Percentiles rank a stretch among this genome's conserved stretches.
phyloP scores from a whole-genome alignment of 495 filamentous ascomycete species.

The Penicillium crystallinum region DNA sequence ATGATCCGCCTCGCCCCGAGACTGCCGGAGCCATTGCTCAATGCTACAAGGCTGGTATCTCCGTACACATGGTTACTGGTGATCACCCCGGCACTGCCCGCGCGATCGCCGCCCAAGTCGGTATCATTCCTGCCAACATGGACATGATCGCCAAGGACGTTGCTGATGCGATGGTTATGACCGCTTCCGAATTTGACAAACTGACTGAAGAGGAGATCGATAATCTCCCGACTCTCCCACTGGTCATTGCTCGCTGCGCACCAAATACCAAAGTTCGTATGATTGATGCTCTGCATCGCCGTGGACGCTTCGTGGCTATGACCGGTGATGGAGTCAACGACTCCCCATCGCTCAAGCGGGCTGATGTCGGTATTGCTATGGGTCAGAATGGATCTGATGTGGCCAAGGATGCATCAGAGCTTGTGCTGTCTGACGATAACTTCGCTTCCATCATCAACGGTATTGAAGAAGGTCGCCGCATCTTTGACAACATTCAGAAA shows the following conservation, averaged over 20 bases:
- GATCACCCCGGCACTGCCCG: conserved; percentile 62
- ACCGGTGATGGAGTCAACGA: conserved; percentile 92
- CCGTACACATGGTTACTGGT: conserved; percentile 72
- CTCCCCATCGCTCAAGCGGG: conserved; percentile 71
- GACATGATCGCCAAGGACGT: conserved; percentile 47
- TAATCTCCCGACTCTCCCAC: conserved; percentile 55
- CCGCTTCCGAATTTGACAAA: conserved; percentile 63
- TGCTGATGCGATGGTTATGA: conserved; percentile 63
- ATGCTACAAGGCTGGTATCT: conserved; percentile 63
- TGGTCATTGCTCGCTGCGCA: conserved; percentile 67
- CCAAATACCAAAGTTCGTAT: conserved; percentile 73
- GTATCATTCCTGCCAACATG: conserved; percentile 57
- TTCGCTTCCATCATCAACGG: conserved; percentile 77
- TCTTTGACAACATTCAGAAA: conserved; percentile 77
- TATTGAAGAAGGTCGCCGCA: conserved; percentile 64
- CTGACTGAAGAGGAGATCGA: conserved; percentile 62
- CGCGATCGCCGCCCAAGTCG: conserved; percentile 61
- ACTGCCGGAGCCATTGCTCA: conserved; percentile 49
- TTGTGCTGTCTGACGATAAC: conserved; percentile 79
- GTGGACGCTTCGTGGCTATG: conserved; percentile 67
- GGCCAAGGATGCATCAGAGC: conserved; percentile 79
- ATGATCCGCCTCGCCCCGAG: conserved; percentile 63
- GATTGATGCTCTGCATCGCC: conserved; percentile 68
- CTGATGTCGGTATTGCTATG: conserved; percentile 86
- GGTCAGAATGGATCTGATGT: conserved; percentile 73